Evolutionary conservation across 2,329 filamentous ascomycete species (phyloP), one percentile per base, ranked within the genome.

Genomic region (Neofusicoccum laricinum): DNA sequence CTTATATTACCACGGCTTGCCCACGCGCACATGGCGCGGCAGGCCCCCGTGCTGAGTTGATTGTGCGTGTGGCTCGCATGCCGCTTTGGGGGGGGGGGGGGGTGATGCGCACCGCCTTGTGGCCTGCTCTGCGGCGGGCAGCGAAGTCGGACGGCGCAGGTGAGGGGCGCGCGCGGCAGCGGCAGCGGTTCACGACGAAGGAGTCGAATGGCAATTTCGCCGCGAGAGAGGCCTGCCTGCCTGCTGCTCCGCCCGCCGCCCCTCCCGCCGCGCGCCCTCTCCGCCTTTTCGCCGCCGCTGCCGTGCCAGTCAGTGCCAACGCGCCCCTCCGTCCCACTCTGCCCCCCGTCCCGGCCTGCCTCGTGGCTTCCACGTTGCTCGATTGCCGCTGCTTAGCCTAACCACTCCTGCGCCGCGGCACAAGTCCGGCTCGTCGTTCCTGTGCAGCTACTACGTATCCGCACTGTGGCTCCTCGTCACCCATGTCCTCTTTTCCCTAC

Each of bases 351-450:
- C 40, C 53, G 53, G 40, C 19, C n/a, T 21, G 15, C 40, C 53
- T 58, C 53, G 53, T 58, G 53, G 53, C 53, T 58, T 36, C 53
- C 40, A 58, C 53, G 53, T 58, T 58, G 53, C 40, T 45, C 45
- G 46, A 25, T 19, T 36, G 49, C 49, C 49, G 49, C 32, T 36
- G 32, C 30, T 51, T 51, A 36, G 30, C 49, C 30, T 51, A 36
- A 51, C 30, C 14, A 30, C 49, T 8, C 49, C 49, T 4, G 15
- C 30, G 4, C 32, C 15, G 49, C 49, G 49, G 49, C 15, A 36
- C 38, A 57, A 41, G 14, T 30, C 11, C 51, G 36, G 34, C 36
- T 25, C 14, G 36, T 38, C 11, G 10, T 15, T 38, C 6, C 14
- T 1, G 2, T 38, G 25, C 25, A 30, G 25, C 25, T 30, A 6